Conservation (phyloP, 768 basidiomycete species). For the Termitomyces sp. region DNA sequence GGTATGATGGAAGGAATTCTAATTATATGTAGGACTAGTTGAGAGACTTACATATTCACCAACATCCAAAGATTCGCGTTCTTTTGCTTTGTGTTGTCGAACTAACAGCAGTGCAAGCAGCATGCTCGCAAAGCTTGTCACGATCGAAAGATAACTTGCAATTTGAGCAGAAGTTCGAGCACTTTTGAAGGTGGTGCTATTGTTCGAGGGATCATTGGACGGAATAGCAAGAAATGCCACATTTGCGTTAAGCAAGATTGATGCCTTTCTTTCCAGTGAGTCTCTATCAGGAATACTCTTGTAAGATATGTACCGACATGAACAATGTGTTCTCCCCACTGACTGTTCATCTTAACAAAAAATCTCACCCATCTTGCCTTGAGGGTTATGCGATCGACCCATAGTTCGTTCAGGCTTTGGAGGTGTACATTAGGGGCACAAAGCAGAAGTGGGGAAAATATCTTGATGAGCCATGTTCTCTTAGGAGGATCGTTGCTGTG, state of each 20-base stretch:
- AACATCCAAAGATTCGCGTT: slow-evolving; percentile 18
- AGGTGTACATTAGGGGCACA: slow-evolving; percentile 38
- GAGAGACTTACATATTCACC: neutral
- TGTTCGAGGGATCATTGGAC: slow-evolving; percentile 31
- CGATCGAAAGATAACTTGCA: slow-evolving; percentile 37
- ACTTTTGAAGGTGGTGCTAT: slow-evolving; percentile 1
- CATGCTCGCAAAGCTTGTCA: slow-evolving; percentile 36
- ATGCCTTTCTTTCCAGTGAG: slow-evolving; percentile 33
- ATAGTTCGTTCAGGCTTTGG: slow-evolving; percentile 34
- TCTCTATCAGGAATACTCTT: slow-evolving; percentile 6
- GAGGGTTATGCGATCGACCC: slow-evolving; percentile 38
- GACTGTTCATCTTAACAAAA: slow-evolving; percentile 27
- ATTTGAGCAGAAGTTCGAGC: slow-evolving; percentile 27
- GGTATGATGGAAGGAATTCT: neutral
- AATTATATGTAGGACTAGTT: neutral
- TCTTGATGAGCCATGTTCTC: slow-evolving; percentile 41
- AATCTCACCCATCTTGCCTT: slow-evolving; percentile 33
- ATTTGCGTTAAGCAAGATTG: slow-evolving; percentile 45
- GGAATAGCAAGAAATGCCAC: slow-evolving; percentile 44
- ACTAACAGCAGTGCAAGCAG: slow-evolving; percentile 38
- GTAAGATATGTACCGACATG: slow-evolving; percentile 15
- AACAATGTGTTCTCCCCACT: slow-evolving; percentile 9
- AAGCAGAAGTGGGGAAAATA: slow-evolving; percentile 36
- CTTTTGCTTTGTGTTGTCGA: slow-evolving; percentile 32
- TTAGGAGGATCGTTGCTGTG: neutral